Evolutionary conservation across 2,329 filamentous ascomycete species (phyloP).

Genomic region (Aspergillus pseudoviridinutans): DNA sequence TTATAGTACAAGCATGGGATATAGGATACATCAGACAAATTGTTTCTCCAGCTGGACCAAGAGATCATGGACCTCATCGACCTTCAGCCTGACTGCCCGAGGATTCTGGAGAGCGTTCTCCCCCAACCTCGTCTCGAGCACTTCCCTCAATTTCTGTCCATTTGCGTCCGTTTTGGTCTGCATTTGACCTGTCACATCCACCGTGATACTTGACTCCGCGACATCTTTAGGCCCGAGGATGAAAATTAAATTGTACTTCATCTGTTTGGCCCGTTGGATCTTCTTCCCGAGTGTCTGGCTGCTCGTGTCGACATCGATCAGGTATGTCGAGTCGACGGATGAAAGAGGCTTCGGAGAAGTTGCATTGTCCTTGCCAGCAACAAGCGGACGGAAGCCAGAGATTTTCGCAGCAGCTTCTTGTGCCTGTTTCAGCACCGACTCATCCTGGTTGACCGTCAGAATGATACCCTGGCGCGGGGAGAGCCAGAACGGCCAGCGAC

Average conservation of each 20-base stretch:
- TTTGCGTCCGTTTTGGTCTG: constrained; percentile 37
- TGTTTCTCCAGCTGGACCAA: constrained; percentile 35
- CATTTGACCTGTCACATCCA: constrained; percentile 40
- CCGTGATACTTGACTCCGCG: constrained; percentile 51
- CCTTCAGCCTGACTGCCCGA: constrained; percentile 32
- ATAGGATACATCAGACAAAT: constrained; percentile 27
- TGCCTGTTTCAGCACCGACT: constrained; percentile 42
- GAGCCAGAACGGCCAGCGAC: constrained; percentile 83
- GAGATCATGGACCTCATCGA: constrained; percentile 35
- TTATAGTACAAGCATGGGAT: not conserved
- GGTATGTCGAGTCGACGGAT: constrained; percentile 57
- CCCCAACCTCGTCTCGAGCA: constrained; percentile 24
- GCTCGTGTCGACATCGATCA: constrained; percentile 67
- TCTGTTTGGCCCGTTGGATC: constrained; percentile 64
- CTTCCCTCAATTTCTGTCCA: constrained; percentile 22
- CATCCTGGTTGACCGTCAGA: constrained; percentile 63
- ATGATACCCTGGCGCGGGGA: constrained; percentile 75
- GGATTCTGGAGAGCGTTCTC: constrained; percentile 28
- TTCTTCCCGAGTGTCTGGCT: constrained; percentile 63
- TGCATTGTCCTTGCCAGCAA: constrained; percentile 18
- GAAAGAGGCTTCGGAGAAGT: constrained; percentile 37
- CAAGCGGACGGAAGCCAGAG: constrained; percentile 34
- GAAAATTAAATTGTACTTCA: constrained; percentile 70
- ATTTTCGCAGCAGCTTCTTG: constrained; percentile 51
- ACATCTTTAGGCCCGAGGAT: constrained; percentile 67